These are phyloP conservation scores for Pyrus bretschneideri DNA, from an alignment of 306 rosid genomes.

Conservation along the genomic window DNA sequence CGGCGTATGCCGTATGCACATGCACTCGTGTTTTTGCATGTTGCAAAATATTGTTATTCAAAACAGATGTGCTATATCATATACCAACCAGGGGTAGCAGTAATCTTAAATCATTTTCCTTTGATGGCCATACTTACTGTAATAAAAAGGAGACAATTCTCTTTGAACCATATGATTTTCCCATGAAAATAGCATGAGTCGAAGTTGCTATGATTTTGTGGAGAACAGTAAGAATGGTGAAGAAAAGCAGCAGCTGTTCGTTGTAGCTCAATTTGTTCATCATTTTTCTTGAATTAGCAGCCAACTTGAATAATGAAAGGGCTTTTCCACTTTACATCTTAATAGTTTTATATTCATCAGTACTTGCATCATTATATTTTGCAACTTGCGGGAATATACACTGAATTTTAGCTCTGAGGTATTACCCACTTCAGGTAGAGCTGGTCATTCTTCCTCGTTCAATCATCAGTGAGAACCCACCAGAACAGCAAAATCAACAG, in stretches of 20 bases:
- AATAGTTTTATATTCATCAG: neutral
- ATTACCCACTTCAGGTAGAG: conserved; percentile 63
- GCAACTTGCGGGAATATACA: neutral
- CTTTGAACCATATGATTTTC: neutral
- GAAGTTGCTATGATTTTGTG: neutral
- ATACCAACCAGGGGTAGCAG: neutral
- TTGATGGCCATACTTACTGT: neutral
- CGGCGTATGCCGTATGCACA: neutral
- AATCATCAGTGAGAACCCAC: conserved; percentile 62
- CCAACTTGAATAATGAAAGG: neutral
- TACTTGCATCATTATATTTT: neutral
- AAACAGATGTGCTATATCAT: neutral
- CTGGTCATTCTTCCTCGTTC: conserved; percentile 93
- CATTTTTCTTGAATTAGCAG: neutral
- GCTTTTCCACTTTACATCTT: neutral
- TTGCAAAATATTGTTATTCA: neutral
- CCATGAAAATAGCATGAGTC: neutral
- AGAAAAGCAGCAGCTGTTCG: neutral
- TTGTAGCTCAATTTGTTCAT: neutral
- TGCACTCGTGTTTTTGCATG: neutral
- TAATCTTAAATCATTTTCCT: neutral
- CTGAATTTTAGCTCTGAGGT: conserved; percentile 20
- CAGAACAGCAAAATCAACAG: conserved; percentile 89
- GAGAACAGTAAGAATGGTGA: neutral
- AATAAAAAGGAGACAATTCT: neutral